These are phyloP conservation scores for Cryptococcus sp. DNA, from an alignment of 1,284 basidiomycete species.

Conservation along the genomic window DNA sequence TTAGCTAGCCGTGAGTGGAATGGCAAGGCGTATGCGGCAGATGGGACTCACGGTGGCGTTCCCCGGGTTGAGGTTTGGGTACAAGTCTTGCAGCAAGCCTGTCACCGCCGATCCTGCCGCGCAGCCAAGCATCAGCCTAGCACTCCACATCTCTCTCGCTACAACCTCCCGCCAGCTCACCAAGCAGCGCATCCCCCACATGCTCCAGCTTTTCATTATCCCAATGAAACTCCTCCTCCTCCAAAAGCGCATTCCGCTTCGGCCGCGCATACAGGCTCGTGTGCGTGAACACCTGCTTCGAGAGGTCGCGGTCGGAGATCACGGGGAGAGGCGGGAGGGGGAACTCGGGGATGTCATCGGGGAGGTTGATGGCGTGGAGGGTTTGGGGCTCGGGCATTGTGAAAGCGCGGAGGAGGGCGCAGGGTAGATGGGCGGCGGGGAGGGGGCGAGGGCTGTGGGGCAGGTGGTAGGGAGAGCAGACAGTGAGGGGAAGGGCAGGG, in stretches of 20 bases:
- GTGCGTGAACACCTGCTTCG: slow-evolving; percentile 28
- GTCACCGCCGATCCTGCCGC: slow-evolving; percentile 28
- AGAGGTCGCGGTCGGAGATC: slow-evolving; percentile 25
- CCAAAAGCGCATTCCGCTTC: slow-evolving; percentile 8
- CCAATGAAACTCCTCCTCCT: slow-evolving; percentile 6
- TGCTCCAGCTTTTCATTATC: slow-evolving; percentile 46
- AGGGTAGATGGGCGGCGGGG: too few species aligned
- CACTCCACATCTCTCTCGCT: background rate
- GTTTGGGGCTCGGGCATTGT: too few species aligned
- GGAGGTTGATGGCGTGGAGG: background rate
- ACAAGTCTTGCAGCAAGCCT: slow-evolving; percentile 35
- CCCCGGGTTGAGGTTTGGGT: slow-evolving; percentile 32
- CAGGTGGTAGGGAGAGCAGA: too few species aligned
- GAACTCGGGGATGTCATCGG: slow-evolving; percentile 8
- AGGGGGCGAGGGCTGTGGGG: too few species aligned
- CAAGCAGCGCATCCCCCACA: slow-evolving; percentile 38
- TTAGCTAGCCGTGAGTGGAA: background rate
- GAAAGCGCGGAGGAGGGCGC: too few species aligned
- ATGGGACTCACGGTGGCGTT: slow-evolving; percentile 32
- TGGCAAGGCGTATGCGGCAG: background rate
- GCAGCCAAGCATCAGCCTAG: background rate
- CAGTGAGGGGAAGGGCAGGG: too few species aligned
- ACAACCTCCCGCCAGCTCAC: slow-evolving; percentile 15
- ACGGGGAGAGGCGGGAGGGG: slow-evolving; percentile 28
- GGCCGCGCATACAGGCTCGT: slow-evolving; percentile 17